Evolutionary conservation across 441 rosid species (phyloP).

Genomic region (Gossypium schwendimanii): DNA sequence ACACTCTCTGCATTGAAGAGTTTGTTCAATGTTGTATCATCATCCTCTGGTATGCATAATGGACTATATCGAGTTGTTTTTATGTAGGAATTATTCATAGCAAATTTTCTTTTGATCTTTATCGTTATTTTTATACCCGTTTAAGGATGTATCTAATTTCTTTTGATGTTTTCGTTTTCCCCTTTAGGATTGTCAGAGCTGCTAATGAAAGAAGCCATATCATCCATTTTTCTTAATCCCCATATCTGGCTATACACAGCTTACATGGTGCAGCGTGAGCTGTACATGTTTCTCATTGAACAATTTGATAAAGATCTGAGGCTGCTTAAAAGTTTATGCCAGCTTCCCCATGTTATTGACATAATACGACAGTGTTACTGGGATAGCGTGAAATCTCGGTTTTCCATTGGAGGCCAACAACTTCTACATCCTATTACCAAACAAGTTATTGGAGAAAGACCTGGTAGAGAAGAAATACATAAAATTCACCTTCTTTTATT

Average conservation of each 20-base stretch:
- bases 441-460: constrained; percentile 68
- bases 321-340: constrained; percentile 69
- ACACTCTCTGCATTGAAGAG: constrained; percentile 90
- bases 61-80: constrained; percentile 12
- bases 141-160: background rate
- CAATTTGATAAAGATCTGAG: constrained; percentile 87
- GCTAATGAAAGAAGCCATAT: constrained; percentile 81
- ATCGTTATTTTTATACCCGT: background rate
- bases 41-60: constrained; percentile 61
- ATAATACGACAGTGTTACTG: constrained; percentile 79
- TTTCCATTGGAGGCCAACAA: constrained; percentile 73
- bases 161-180: constrained; percentile 10
- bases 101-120: constrained; percentile 10
- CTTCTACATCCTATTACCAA: constrained; percentile 65
- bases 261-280: constrained; percentile 90
- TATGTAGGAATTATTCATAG: constrained; percentile 8
- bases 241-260: constrained; percentile 76
- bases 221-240: constrained; percentile 89
- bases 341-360: constrained; percentile 79
- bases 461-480: constrained; percentile 76
- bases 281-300: constrained; percentile 91
- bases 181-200: constrained; percentile 70
- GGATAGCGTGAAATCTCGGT: constrained; percentile 68
- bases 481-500: constrained; percentile 92
- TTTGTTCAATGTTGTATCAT: constrained; percentile 66